phyloP scores from a whole-genome alignment of 2,329 filamentous ascomycete genomes.

The Arthrobotrys entomopaga region DNA sequence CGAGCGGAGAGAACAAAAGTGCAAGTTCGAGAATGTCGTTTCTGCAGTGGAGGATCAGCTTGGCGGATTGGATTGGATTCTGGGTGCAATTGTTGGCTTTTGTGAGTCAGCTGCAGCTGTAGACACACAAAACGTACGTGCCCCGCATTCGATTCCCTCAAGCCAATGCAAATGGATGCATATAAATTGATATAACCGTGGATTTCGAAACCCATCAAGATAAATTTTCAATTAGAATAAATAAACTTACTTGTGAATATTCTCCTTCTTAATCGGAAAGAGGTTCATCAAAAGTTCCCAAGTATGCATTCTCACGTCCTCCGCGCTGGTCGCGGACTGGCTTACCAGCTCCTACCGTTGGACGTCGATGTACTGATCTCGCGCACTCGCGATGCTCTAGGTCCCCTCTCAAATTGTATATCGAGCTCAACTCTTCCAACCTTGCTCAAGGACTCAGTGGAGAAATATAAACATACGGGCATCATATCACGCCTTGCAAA shows the following conservation, averaged over 20 bases:
- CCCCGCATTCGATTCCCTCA: slow-evolving; percentile 21
- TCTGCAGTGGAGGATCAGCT: slow-evolving; percentile 46
- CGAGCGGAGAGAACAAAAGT: not conserved
- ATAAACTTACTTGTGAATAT: not conserved
- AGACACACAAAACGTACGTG: not conserved
- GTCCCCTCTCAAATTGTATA: not conserved
- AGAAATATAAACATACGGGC: slow-evolving; percentile 4
- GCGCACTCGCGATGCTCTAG: slow-evolving; percentile 29
- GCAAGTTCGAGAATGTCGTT: not conserved
- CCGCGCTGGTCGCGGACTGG: slow-evolving; percentile 21
- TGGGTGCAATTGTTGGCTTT: slow-evolving; percentile 3
- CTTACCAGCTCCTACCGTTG: slow-evolving; percentile 16
- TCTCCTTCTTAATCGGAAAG: not conserved
- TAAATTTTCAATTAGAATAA: not conserved
- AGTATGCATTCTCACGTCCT: slow-evolving; percentile 41
- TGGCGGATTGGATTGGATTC: slow-evolving; percentile 46
- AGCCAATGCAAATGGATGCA: slow-evolving; percentile 12
- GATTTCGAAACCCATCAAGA: slow-evolving; percentile 1
- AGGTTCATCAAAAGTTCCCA: not conserved
- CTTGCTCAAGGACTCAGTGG: slow-evolving; percentile 1
- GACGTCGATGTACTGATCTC: slow-evolving; percentile 37
- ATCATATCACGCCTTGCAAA: slow-evolving; percentile 25
- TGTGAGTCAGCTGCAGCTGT: slow-evolving; percentile 39
- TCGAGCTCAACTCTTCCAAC: not conserved
- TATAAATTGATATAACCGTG: slow-evolving; percentile 24